A percentile compares a stretch with the other conserved stretches of the same genome.
These are phyloP conservation scores for Fonsecaea erecta DNA, from an alignment of 2,329 filamentous ascomycete species.

Conservation along the genomic window DNA sequence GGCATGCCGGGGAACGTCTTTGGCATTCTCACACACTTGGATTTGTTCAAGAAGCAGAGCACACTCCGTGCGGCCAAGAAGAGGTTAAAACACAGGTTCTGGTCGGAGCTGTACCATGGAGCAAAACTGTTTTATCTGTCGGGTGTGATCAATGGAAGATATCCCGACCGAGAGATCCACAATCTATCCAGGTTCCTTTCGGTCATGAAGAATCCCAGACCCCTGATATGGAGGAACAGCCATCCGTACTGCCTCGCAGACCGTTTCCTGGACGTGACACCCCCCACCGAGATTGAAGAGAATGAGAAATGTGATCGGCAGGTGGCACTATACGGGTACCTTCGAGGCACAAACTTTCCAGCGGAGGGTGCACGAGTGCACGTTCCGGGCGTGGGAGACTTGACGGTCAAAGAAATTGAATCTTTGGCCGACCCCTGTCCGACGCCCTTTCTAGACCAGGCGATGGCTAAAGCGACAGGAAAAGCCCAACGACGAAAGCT, in stretches of 20 bases:
- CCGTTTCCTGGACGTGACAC: constrained; percentile 92
- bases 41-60: constrained; percentile 92
- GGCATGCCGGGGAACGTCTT: constrained; percentile 99
- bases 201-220: constrained; percentile 98
- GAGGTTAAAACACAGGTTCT: constrained; percentile 90
- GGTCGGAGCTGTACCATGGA: constrained; percentile 95
- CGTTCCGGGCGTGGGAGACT: constrained; percentile 88
- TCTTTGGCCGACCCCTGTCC: constrained; percentile 91
- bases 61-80: constrained; percentile 94
- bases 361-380: constrained; percentile 85
- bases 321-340: constrained; percentile 87
- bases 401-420: constrained; percentile 82
- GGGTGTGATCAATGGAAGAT: constrained; percentile 93
- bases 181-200: constrained; percentile 94
- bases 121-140: constrained; percentile 97
- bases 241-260: constrained; percentile 94
- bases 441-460: constrained; percentile 87
- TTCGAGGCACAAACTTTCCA: constrained; percentile 92
- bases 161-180: constrained; percentile 94
- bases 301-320: constrained; percentile 89
- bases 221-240: constrained; percentile 94
- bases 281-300: constrained; percentile 87
- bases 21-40: constrained; percentile 92
- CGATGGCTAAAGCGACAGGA: constrained; percentile 79
- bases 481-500: constrained; percentile 79